A percentile compares a stretch with the other conserved stretches of the same genome.
Conservation (phyloP, 306 rosid species). For the Luffa aegyptiaca region DNA sequence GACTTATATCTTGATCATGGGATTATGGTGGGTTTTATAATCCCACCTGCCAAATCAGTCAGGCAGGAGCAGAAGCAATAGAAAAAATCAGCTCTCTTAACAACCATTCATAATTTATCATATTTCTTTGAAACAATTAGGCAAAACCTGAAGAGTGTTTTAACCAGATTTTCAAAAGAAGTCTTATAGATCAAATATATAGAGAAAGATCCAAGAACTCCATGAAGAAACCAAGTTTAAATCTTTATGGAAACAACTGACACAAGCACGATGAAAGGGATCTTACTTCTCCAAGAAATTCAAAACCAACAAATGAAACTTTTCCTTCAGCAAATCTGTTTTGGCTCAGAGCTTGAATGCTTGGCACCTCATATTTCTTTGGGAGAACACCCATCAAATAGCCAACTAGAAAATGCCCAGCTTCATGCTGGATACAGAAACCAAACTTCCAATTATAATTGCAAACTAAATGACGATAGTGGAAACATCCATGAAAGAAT, state of each 20-base stretch:
- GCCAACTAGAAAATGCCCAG: slow-evolving; percentile 92
- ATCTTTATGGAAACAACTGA: background rate
- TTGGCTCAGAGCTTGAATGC: slow-evolving; percentile 49
- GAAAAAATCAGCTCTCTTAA: background rate
- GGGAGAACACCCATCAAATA: slow-evolving; percentile 87
- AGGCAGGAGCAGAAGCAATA: background rate
- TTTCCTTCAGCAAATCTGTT: slow-evolving; percentile 47
- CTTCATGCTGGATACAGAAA: slow-evolving; percentile 71
- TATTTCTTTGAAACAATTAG: background rate
- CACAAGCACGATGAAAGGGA: background rate
- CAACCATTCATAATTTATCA: background rate
- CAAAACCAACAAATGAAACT: slow-evolving; percentile 75
- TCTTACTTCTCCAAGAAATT: slow-evolving; percentile 73
- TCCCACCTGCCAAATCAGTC: background rate
- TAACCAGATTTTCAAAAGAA: background rate
- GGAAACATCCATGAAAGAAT: background rate
- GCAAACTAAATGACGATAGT: background rate
- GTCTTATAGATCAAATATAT: background rate
- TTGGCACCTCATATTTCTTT: slow-evolving; percentile 54
- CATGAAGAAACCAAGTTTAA: background rate
- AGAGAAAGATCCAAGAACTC: background rate
- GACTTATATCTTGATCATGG: background rate
- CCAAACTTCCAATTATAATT: background rate
- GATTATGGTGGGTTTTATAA: background rate
- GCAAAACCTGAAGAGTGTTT: background rate